Percentiles rank a stretch among this genome's conserved stretches.
Evolutionary conservation across 129 eudicot species (phyloP).

Genomic region (Pseudognaphalium luteoalbum): DNA sequence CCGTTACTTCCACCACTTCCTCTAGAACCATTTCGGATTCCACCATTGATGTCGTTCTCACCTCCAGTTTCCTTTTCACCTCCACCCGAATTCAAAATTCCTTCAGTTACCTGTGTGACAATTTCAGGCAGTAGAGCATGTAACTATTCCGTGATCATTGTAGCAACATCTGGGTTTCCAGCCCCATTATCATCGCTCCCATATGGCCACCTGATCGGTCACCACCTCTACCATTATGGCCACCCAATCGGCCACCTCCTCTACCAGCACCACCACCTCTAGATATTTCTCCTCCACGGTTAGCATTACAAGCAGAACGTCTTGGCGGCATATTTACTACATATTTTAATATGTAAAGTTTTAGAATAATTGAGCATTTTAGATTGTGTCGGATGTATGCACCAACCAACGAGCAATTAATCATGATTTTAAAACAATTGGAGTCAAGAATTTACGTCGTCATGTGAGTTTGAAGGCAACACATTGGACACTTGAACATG

Average conservation of each 20-base stretch:
- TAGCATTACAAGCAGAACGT: too few relatives aligned
- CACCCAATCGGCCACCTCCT: fast-evolving
- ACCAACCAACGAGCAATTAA: too few relatives aligned
- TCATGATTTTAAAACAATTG: too few relatives aligned
- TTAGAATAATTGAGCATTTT: too few relatives aligned
- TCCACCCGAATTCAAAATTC: fast-evolving
- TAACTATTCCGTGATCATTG: background rate
- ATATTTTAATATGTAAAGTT: too few relatives aligned
- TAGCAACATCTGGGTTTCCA: background rate
- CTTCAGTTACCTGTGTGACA: background rate
- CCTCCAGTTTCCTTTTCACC: fast-evolving
- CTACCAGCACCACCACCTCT: too few relatives aligned
- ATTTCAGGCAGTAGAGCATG: background rate
- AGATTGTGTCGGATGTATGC: too few relatives aligned
- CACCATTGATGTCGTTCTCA: background rate
- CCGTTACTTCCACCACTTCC: background rate
- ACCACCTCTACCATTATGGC: background rate
- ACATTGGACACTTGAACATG: too few relatives aligned
- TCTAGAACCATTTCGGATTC: background rate
- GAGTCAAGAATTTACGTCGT: too few relatives aligned
- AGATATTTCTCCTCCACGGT: too few relatives aligned
- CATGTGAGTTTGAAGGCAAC: too few relatives aligned
- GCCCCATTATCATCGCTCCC: background rate
- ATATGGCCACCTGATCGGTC: background rate
- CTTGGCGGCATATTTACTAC: too few relatives aligned